Evolutionary conservation across 306 rosid genomes (phyloP).

Genomic region (Luffa aegyptiaca): DNA sequence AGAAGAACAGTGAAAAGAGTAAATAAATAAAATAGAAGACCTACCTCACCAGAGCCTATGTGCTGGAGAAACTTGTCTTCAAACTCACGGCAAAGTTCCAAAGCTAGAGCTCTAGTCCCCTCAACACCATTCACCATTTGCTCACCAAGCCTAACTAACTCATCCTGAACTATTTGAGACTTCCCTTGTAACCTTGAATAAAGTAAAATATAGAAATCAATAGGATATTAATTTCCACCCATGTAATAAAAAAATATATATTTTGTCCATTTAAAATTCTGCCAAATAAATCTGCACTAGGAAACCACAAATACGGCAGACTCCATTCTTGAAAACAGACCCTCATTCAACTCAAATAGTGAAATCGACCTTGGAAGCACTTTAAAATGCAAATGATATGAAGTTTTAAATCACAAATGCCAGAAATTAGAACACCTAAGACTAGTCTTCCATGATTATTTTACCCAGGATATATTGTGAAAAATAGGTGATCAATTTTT

Average conservation of each 20-base stretch:
- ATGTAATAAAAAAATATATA: neutral
- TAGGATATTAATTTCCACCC: neutral
- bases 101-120: slow-evolving; percentile 92
- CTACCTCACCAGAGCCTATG: slow-evolving; percentile 83
- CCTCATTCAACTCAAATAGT: neutral
- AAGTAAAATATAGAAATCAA: slow-evolving; percentile 4
- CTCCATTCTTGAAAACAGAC: neutral
- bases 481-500: neutral
- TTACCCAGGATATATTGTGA: neutral
- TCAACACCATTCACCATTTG: slow-evolving; percentile 81
- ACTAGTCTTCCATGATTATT: neutral
- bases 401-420: neutral
- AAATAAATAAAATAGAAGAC: slow-evolving; percentile 18
- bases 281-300: neutral
- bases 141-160: slow-evolving; percentile 91
- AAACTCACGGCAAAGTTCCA: slow-evolving; percentile 99
- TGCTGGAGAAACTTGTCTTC: slow-evolving; percentile 96
- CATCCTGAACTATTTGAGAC: slow-evolving; percentile 87
- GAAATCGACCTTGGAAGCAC: neutral
- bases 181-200: slow-evolving; percentile 86
- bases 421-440: neutral
- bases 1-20: neutral
- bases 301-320: neutral
- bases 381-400: neutral
- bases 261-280: neutral